A percentile compares a stretch with the other conserved stretches of the same genome.
phyloP scores from a whole-genome alignment of 2,329 filamentous ascomycete species.

The Hypoxylon sp. region DNA sequence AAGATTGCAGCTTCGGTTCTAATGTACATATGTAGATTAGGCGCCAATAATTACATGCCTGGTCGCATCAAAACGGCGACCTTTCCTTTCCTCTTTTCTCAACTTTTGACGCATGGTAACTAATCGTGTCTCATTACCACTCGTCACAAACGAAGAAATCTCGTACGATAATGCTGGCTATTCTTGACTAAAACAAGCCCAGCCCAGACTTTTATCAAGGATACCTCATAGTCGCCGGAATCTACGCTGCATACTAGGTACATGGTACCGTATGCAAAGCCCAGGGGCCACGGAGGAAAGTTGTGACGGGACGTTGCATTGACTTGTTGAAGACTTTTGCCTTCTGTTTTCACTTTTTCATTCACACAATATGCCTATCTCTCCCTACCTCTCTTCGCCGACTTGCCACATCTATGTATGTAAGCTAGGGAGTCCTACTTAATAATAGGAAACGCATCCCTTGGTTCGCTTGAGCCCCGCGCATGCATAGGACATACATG shows the following conservation, averaged over 20 bases:
- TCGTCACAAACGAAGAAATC: conserved; percentile 16
- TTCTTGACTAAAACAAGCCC: conserved; percentile 24
- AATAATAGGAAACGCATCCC: conserved; percentile 36
- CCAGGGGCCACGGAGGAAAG: conserved; percentile 36
- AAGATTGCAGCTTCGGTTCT: neutral
- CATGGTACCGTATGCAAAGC: conserved; percentile 31
- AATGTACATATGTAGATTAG: neutral
- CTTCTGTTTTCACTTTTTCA: conserved; percentile 12
- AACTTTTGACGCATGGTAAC: conserved; percentile 4
- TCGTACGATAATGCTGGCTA: conserved; percentile 34
- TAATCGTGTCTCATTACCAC: conserved; percentile 25
- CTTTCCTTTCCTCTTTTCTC: neutral
- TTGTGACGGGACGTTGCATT: conserved; percentile 42
- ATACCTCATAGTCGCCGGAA: conserved; percentile 15
- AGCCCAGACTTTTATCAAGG: conserved; percentile 26
- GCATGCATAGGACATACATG: conserved; percentile 39
- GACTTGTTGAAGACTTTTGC: conserved; percentile 14
- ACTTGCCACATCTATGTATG: conserved; percentile 28
- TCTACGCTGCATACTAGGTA: conserved; percentile 11
- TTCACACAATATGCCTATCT: conserved; percentile 3
- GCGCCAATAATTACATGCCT: conserved; percentile 14
- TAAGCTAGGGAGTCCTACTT: conserved; percentile 32
- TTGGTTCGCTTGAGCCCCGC: conserved; percentile 39
- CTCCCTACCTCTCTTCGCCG: conserved; percentile 9
- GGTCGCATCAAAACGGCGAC: neutral